phyloP scores from a whole-genome alignment of 2,329 filamentous ascomycete species.

The Fusarium floridanum region DNA sequence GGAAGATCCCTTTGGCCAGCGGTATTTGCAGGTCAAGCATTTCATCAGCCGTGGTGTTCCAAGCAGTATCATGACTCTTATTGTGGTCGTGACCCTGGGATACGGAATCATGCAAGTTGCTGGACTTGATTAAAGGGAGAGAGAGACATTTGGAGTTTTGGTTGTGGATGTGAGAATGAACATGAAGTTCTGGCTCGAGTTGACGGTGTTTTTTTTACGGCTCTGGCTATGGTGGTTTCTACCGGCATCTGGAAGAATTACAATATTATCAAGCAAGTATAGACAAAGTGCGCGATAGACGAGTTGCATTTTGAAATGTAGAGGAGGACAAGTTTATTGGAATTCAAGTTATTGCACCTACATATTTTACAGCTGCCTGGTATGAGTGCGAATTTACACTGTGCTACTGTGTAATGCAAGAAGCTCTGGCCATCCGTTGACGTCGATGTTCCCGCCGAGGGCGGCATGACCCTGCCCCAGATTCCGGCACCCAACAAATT shows the following conservation, averaged over 20 bases:
- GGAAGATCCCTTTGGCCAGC: slow-evolving; percentile 92
- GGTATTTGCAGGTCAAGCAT: slow-evolving; percentile 92
- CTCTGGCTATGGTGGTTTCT: slow-evolving; percentile 4
- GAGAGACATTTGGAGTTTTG: slow-evolving; percentile 1
- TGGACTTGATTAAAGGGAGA: slow-evolving; percentile 64
- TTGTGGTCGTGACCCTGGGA: slow-evolving; percentile 87
- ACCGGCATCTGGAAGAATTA: slow-evolving; percentile 9
- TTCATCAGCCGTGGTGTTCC: slow-evolving; percentile 96
- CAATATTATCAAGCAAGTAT: slow-evolving; percentile 21
- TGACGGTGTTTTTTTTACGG: slow-evolving; percentile 8
- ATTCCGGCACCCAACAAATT: slow-evolving; percentile 26
- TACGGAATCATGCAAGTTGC: slow-evolving; percentile 89
- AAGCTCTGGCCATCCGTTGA: slow-evolving; percentile 49
- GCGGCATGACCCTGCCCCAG: slow-evolving; percentile 33
- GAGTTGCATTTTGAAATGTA: slow-evolving; percentile 1
- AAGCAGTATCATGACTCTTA: slow-evolving; percentile 83
- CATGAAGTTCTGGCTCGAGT: background rate
- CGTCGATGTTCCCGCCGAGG: slow-evolving; percentile 44
- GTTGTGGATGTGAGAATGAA: background rate
- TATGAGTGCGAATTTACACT: slow-evolving; percentile 35
- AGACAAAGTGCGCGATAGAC: slow-evolving; percentile 37
- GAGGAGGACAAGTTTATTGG: background rate
- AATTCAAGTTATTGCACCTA: background rate
- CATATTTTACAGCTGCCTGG: background rate
- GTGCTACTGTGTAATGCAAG: slow-evolving; percentile 40